Percentiles rank a stretch among this genome's conserved stretches.
Evolutionary conservation across 225 moss, liverwort and hornwort species (phyloP).

Genomic region (Polytrichum formosum): DNA sequence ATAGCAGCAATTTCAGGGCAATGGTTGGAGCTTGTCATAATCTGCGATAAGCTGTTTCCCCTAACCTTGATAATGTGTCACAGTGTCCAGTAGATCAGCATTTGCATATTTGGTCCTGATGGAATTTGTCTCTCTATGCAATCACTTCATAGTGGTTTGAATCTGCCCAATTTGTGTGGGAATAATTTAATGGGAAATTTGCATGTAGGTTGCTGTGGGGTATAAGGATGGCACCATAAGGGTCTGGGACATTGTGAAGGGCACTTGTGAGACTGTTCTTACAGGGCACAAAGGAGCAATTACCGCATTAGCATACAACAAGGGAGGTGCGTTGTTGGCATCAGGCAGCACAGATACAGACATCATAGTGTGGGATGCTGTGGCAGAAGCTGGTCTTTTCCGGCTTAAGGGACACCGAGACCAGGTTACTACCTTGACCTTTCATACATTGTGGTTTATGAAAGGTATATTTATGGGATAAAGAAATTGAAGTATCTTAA

Average conservation of each 20-base stretch:
- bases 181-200: too few relatives aligned
- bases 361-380: constrained; percentile 95
- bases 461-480: too few relatives aligned
- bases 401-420: constrained; percentile 90
- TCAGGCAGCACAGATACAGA: constrained; percentile 96
- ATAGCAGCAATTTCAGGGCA: neutral
- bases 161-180: too few relatives aligned
- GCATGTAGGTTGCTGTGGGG: constrained; percentile 72
- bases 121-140: too few relatives aligned
- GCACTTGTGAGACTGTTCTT: constrained; percentile 79
- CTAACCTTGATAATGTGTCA: too few relatives aligned
- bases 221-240: constrained; percentile 89
- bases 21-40: neutral
- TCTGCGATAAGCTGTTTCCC: neutral
- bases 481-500: too few relatives aligned
- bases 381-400: constrained; percentile 87
- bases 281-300: constrained; percentile 86
- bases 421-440: constrained; percentile 47
- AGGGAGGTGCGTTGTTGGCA: constrained; percentile 66
- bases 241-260: constrained; percentile 86
- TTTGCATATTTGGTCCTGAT: too few relatives aligned
- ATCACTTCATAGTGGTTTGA: too few relatives aligned
- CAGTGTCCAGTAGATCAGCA: too few relatives aligned
- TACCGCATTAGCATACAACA: constrained; percentile 75
- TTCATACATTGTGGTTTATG: too few relatives aligned